phyloP scores from a whole-genome alignment of 495 filamentous ascomycete species.

The Terfezia claveryi region DNA sequence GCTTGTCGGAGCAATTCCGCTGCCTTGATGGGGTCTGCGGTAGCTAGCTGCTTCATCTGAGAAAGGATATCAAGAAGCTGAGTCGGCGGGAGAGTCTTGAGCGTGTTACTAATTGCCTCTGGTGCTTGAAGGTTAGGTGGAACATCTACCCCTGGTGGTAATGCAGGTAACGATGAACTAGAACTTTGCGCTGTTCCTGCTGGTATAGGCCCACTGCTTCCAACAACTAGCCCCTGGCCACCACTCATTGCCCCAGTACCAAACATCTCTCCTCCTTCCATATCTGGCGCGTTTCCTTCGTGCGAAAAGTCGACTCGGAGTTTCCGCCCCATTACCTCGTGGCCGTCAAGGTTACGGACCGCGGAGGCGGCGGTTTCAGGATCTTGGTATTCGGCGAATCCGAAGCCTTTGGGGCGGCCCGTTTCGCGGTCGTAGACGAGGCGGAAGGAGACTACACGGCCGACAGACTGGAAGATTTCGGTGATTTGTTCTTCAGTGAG shows the following conservation, averaged over 20 bases:
- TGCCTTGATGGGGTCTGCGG: constrained; percentile 58
- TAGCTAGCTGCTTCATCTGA: constrained; percentile 80
- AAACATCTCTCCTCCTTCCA: constrained; percentile 15
- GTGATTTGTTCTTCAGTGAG: constrained; percentile 83
- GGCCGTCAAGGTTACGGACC: constrained; percentile 82
- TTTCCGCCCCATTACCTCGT: constrained; percentile 84
- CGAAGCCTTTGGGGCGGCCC: constrained; percentile 83
- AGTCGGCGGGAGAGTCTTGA: constrained; percentile 60
- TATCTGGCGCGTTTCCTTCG: constrained; percentile 29
- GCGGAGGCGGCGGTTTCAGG: constrained; percentile 77
- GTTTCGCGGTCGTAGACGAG: constrained; percentile 89
- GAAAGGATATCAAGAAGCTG: constrained; percentile 86
- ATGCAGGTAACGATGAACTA: constrained; percentile 34
- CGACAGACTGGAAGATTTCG: constrained; percentile 68
- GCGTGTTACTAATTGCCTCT: constrained; percentile 75
- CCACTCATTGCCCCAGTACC: background rate
- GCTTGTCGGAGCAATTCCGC: constrained; percentile 73
- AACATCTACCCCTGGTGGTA: constrained; percentile 66
- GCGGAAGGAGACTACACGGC: constrained; percentile 70
- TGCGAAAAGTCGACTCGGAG: constrained; percentile 87
- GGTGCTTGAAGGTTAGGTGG: constrained; percentile 59
- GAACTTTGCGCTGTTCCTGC: constrained; percentile 3
- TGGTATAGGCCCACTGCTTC: constrained; percentile 22
- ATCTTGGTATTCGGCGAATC: constrained; percentile 84
- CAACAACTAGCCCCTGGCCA: constrained; percentile 34